These are phyloP conservation scores for Helichrysum umbraculigerum DNA, from an alignment of 129 eudicot genomes.

Conservation along the genomic window DNA sequence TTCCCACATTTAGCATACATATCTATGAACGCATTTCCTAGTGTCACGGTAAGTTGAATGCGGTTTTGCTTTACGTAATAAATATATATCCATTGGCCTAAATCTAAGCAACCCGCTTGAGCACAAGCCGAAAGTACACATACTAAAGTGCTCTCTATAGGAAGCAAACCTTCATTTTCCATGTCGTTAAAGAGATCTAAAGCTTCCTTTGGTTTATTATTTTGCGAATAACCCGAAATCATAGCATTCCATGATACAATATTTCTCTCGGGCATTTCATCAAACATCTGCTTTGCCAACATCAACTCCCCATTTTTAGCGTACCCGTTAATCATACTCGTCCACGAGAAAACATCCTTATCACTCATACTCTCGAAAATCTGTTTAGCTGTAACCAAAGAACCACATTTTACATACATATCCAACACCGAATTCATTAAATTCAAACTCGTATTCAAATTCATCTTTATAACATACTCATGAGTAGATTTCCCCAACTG, in stretches of 20 bases:
- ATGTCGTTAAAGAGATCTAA: conserved; percentile 54
- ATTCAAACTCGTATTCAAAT: conserved; percentile 38
- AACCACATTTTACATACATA: conserved; percentile 69
- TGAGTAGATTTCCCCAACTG: conserved; percentile 42
- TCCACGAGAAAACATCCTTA: conserved; percentile 71
- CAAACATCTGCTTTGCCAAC: conserved; percentile 53
- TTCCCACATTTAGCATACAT: conserved; percentile 86
- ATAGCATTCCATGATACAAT: conserved; percentile 72
- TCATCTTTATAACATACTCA: conserved; percentile 33
- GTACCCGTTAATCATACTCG: conserved; percentile 63
- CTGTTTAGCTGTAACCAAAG: conserved; percentile 48
- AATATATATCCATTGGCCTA: conserved; percentile 73
- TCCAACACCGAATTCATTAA: conserved; percentile 64
- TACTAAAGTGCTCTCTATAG: conserved; percentile 55
- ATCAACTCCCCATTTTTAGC: conserved; percentile 46
- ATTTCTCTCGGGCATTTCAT: conserved; percentile 63
- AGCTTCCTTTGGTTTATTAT: conserved; percentile 53
- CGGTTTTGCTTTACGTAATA: conserved; percentile 41
- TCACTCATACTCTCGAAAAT: conserved; percentile 52
- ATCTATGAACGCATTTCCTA: conserved; percentile 71
- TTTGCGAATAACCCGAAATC: conserved; percentile 56
- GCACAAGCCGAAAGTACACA: conserved; percentile 69
- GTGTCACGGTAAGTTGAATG: conserved; percentile 44
- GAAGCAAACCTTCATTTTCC: conserved; percentile 54
- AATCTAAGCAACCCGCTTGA: conserved; percentile 59